Base-by-base conservation (phyloP, 306 rosid genomes). In the Albizia julibrissin region DNA sequence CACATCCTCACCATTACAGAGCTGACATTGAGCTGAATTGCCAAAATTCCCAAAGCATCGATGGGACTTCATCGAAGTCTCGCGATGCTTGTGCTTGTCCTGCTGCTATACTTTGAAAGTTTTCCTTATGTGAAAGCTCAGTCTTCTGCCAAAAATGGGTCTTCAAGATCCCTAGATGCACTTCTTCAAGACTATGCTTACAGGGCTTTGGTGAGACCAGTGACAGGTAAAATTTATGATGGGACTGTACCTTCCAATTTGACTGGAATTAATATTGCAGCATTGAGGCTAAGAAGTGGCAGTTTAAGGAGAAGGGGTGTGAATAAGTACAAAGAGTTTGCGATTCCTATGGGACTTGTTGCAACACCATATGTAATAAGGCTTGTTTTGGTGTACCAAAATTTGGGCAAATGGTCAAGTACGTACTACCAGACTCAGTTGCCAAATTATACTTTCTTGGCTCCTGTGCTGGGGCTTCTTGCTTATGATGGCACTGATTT, bases 351-450 rank as follows among this genome's bases (percentile, higher is more conserved):
- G 1, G 97, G 97, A 22, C 82, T 93, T 56, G 54, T 40, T 11
- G 97, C 50, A 86, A 84, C n/a, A 1, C 97, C 89, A 4, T 93
- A 91, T 85, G 99, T 87, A 15, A 69, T 86, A 88, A 95, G 99
- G 83, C 87, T 95, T 82, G 92, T 93, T 86, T 87, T 95, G 70
- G 94, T 96, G 86, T 96, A 96, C 90, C 99, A 93, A 83, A 90
- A 92, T 84, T 74, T 96, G 74, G 97, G 93, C 26, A 86, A 86
- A 74, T 84, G 82, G 92, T 93, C 98, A 16, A n/a, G 8, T 26
- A 56, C 6, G 74, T 96, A 87, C 77, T 96, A 92, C 79, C 86
- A 89, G 0, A 82, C 90, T 80, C 87, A 88, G 0, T 82, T 96
- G 83, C 80, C 86, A n/a, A 89, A 92, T 52, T 86, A 92, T 80